phyloP scores from a whole-genome alignment of 2,329 filamentous ascomycete species.

The Fusarium phyllophilum region DNA sequence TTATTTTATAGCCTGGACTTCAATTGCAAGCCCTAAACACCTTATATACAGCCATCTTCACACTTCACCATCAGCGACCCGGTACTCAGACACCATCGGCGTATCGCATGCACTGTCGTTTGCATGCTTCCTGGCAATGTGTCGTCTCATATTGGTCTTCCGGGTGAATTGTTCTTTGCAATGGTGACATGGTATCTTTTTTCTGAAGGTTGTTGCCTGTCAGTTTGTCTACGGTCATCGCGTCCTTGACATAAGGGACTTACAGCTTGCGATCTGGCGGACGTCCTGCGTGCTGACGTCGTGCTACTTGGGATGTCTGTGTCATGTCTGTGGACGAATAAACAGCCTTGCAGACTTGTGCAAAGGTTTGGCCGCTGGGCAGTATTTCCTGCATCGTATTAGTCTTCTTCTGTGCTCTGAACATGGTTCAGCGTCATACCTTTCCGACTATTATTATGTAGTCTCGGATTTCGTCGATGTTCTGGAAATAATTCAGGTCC shows the following conservation, averaged over 20 bases:
- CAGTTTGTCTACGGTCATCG: neutral
- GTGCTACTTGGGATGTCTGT: rapidly evolving
- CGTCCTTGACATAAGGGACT: rapidly evolving
- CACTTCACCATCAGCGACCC: no score
- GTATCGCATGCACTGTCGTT: rapidly evolving
- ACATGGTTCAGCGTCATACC: rapidly evolving
- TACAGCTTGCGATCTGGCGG: rapidly evolving
- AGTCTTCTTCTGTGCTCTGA: rapidly evolving
- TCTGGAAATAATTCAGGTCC: neutral
- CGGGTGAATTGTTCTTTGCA: neutral
- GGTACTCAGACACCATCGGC: neutral
- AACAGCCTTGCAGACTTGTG: neutral
- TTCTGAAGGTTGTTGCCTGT: rapidly evolving
- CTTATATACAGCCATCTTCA: no score
- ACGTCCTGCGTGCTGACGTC: rapidly evolving
- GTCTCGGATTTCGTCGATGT: rapidly evolving
- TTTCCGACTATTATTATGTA: neutral
- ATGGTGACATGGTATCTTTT: rapidly evolving
- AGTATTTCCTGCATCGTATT: neutral
- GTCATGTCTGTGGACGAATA: neutral
- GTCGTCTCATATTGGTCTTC: neutral
- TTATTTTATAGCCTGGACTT: no score
- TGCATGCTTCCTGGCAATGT: neutral
- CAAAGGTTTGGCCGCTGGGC: rapidly evolving
- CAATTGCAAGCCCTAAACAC: no score